These are phyloP conservation scores for Agaricales sp. DNA, from an alignment of 1,284 basidiomycete species.

Conservation along the genomic window DNA sequence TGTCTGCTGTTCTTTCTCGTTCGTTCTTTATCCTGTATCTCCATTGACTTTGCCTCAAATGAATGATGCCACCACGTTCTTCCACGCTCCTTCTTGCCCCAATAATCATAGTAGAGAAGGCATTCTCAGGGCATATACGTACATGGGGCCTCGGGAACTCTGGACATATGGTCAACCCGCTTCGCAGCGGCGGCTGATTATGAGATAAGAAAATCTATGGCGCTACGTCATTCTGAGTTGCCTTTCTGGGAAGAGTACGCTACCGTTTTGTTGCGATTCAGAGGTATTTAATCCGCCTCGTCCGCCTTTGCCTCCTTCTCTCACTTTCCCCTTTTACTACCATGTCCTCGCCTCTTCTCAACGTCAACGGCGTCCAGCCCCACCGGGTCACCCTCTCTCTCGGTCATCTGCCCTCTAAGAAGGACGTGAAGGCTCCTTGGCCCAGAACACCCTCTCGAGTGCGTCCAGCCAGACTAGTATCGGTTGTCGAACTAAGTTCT, in stretches of 20 bases:
- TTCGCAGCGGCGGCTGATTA: no score
- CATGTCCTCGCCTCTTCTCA: conserved; percentile 9
- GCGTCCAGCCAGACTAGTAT: conserved; percentile 14
- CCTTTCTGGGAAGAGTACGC: not conserved
- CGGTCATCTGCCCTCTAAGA: conserved; percentile 62
- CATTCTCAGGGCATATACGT: no score
- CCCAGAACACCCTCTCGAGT: conserved; percentile 66
- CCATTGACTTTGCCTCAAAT: no score
- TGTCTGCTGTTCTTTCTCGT: no score
- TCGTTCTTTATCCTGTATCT: no score
- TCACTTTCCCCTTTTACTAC: not conserved
- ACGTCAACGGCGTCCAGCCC: conserved; percentile 28
- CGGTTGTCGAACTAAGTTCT: conserved; percentile 3
- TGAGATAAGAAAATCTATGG: not conserved
- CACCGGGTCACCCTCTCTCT: conserved; percentile 57
- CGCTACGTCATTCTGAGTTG: not conserved
- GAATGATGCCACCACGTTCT: no score
- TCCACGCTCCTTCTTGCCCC: no score
- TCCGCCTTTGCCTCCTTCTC: not conserved
- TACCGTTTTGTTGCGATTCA: not conserved
- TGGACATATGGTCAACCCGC: no score
- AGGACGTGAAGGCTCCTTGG: conserved; percentile 56
- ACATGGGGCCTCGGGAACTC: no score
- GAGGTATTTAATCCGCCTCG: not conserved
- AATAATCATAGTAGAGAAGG: no score